Base-by-base conservation (phyloP, 2,329 filamentous ascomycete genomes). In the Fusarium hainanense region DNA sequence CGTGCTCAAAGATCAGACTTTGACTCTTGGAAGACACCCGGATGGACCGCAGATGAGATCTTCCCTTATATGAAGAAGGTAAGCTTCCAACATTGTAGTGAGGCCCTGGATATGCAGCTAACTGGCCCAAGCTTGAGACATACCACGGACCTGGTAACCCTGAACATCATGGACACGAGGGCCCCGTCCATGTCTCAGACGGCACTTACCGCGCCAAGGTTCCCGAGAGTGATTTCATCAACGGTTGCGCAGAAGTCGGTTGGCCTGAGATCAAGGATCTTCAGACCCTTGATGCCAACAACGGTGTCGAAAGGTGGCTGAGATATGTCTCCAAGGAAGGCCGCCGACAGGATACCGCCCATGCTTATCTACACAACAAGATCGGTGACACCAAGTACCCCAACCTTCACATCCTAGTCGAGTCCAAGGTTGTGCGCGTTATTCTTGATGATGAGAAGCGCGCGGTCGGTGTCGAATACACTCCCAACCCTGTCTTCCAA, bases 381-480 rank as follows among this genome's bases (percentile, higher is more conserved):
- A 72, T 82, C 47, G 48, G 68, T 27, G 62, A 78, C 6, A 70
- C 65, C 2, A 77, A 84, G 4, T 82, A 88, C 48, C 83, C 86
- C 0, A 89, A 90, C 58, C 82, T 91, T 3, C 86, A 90, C 59
- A 80, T 91, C 7, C 79, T 91, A 1, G 80, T 85, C 0, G 83
- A 90, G 69, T 83, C 85, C 4, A 85, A 85, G 58, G 88, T 91
- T 1, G 78, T 84, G 3, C 83, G 83, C 4, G 82, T 90, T 1
- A 59, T 89, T 7, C 87, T 90, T 51, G 69, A 80, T 7, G 81
- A 86, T 6, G 79, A 82, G 4, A 87, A 83, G 43, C 76, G 80
- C 41, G 90, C 89, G 5, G 79, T 83, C 0, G 89, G 89, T 0
- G 84, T 92, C 3, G 87, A 90, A 70, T 89, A 86, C 67, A 82